Percentiles rank a stretch among this genome's conserved stretches.
Evolutionary conservation across 1,284 basidiomycete species (phyloP).

Genomic region (Phellopilus nigrolimitatus): DNA sequence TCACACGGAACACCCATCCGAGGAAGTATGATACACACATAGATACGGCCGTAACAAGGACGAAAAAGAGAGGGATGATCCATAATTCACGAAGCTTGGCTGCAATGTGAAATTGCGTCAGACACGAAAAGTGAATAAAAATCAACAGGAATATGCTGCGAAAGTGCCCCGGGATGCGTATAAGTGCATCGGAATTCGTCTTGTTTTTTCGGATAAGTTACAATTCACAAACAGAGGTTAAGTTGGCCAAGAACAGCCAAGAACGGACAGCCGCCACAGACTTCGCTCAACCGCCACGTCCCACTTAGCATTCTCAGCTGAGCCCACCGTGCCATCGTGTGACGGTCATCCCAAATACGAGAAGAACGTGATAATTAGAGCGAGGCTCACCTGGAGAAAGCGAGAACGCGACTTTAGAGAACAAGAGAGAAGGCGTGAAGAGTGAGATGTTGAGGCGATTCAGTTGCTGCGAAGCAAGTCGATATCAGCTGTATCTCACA

Average conservation of each 20-base stretch:
- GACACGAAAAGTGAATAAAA: background rate
- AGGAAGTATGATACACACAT: constrained; percentile 49
- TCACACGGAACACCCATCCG: constrained; percentile 48
- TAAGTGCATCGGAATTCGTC: no score
- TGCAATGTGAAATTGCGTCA: constrained; percentile 40
- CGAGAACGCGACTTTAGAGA: constrained; percentile 89
- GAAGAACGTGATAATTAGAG: background rate
- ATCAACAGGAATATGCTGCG: background rate
- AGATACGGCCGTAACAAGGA: constrained; percentile 64
- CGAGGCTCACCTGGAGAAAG: constrained; percentile 53
- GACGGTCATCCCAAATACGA: constrained; percentile 28
- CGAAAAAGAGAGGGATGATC: constrained; percentile 85
- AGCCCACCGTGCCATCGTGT: background rate
- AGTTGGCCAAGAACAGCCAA: no score
- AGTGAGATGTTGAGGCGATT: constrained; percentile 81
- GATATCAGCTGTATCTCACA: background rate
- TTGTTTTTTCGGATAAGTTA: no score
- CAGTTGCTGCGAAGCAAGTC: constrained; percentile 47
- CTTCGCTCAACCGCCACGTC: no score
- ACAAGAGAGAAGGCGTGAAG: constrained; percentile 89
- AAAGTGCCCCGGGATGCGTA: no score
- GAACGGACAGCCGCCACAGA: no score
- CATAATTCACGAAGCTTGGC: constrained; percentile 85
- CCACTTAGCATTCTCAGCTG: background rate
- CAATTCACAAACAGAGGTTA: no score